A percentile compares a stretch with the other conserved stretches of the same genome.
These are phyloP conservation scores for Malus fusca DNA, from an alignment of 306 rosid species.

Conservation along the genomic window DNA sequence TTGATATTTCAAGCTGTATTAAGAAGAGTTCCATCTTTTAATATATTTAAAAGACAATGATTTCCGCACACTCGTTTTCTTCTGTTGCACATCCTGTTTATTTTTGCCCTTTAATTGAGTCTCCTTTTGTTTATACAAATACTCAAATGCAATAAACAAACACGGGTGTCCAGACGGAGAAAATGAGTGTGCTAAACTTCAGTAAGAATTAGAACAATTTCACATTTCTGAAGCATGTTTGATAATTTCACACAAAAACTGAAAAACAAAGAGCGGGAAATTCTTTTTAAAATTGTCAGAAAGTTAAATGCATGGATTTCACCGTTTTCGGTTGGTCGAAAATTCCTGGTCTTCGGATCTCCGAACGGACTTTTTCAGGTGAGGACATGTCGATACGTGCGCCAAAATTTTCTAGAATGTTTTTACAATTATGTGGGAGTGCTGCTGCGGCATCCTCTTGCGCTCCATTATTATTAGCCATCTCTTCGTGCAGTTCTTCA, in stretches of 20 bases:
- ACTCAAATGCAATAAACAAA: no score
- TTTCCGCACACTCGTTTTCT: no score
- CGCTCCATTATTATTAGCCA: conserved; percentile 2
- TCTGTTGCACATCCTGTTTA: no score
- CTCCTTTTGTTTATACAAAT: no score
- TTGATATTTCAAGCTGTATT: background rate
- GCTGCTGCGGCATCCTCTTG: no score
- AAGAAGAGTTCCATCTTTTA: no score
- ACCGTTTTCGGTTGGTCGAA: conserved; percentile 23
- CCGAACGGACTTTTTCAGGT: background rate
- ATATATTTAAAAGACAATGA: no score
- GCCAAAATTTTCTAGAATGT: conserved; percentile 13
- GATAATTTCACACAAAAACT: no score
- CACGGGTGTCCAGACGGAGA: no score
- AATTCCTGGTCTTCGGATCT: conserved; percentile 12
- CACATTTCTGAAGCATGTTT: background rate
- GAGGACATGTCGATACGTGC: background rate
- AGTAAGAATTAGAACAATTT: background rate
- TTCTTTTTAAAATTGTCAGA: no score
- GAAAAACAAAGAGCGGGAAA: no score
- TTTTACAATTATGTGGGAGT: background rate
- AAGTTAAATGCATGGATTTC: background rate
- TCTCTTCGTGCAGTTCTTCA: background rate
- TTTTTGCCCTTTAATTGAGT: no score
- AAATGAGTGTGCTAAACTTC: background rate